Evolutionary conservation across 192 early-diverging fungal genomes (phyloP).

Genomic region (Glomus cerebriforme): DNA sequence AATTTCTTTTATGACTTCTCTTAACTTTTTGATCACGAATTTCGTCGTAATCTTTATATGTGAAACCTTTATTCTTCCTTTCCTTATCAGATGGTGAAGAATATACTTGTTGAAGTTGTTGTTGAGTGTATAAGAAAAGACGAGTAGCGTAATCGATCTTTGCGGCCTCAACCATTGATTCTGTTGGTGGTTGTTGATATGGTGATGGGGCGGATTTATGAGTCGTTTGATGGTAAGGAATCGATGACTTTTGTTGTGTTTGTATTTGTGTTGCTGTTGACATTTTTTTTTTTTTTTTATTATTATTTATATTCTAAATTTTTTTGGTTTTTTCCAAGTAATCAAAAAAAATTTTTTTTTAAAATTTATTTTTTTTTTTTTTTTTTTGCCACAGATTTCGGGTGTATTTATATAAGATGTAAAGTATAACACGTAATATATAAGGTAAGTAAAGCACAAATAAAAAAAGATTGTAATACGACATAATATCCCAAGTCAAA

Average conservation of each 20-base stretch:
- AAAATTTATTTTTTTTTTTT: too few relatives aligned
- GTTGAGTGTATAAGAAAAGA: neutral
- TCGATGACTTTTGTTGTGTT: too few relatives aligned
- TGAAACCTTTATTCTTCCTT: neutral
- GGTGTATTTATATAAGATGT: too few relatives aligned
- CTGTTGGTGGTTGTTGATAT: neutral
- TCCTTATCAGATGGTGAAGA: neutral
- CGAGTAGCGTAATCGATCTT: neutral
- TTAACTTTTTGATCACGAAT: neutral
- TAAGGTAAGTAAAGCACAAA: too few relatives aligned
- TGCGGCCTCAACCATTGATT: neutral
- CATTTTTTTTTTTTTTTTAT: neutral
- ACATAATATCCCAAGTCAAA: too few relatives aligned
- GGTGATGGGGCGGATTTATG: neutral
- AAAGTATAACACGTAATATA: too few relatives aligned
- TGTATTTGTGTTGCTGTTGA: neutral
- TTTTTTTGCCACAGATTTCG: too few relatives aligned
- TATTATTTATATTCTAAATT: too few relatives aligned
- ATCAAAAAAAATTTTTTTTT: too few relatives aligned
- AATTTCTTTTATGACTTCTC: neutral
- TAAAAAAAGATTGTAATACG: too few relatives aligned
- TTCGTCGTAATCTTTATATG: neutral
- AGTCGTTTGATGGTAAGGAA: neutral
- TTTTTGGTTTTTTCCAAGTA: too few relatives aligned
- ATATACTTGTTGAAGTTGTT: neutral